Evolutionary conservation across 2,329 filamentous ascomycete genomes (phyloP).

Genomic region (Fusarium nisikadoi): DNA sequence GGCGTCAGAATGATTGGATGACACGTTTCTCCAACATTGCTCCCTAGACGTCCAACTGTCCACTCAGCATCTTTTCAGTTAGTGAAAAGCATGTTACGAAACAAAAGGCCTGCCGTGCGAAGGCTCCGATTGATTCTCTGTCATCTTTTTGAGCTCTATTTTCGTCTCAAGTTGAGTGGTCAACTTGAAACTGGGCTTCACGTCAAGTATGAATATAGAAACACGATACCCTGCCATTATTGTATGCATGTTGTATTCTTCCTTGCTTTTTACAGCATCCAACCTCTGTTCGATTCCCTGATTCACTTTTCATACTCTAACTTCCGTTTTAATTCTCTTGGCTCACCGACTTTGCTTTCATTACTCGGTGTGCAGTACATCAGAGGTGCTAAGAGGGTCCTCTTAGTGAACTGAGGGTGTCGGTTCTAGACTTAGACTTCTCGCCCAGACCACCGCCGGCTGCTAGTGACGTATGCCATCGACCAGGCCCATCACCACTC

Average conservation of each 20-base stretch:
- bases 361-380: conserved; percentile 26
- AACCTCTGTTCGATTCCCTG: conserved; percentile 14
- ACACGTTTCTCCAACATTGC: neutral
- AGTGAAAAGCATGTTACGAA: conserved; percentile 14
- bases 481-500: conserved; percentile 36
- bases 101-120: conserved; percentile 25
- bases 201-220: conserved; percentile 35
- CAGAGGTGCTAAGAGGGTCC: conserved; percentile 25
- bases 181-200: conserved; percentile 6
- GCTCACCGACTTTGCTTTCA: conserved; percentile 36
- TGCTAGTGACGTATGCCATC: conserved; percentile 42
- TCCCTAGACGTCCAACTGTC: conserved; percentile 10
- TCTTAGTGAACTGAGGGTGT: conserved; percentile 38
- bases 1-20: conserved; percentile 32
- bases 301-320: conserved; percentile 10
- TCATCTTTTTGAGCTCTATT: conserved; percentile 25
- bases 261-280: conserved; percentile 8
- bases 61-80: conserved; percentile 6
- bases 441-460: conserved; percentile 35
- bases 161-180: conserved; percentile 15
- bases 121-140: conserved; percentile 9
- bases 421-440: conserved; percentile 39
- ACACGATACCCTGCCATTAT: conserved; percentile 20
- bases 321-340: conserved; percentile 16
- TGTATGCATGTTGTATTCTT: conserved; percentile 13